Base-by-base conservation (phyloP, 1,284 basidiomycete genomes). In the Takashimella koratensis region DNA sequence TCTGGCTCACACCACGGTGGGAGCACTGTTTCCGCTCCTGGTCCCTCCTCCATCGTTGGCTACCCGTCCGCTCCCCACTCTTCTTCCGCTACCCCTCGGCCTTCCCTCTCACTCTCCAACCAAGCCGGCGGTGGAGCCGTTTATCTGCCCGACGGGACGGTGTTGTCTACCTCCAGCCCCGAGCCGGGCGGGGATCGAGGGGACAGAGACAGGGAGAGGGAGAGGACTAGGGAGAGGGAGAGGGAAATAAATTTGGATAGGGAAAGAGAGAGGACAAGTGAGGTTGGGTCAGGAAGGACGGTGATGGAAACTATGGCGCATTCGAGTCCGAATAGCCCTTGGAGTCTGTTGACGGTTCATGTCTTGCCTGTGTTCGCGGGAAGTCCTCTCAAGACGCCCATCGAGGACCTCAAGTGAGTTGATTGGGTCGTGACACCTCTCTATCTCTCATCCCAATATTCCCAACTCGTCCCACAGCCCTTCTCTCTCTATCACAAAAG, bases 311-410 rank as follows among this genome's bases (percentile, higher is more conserved):
- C 67, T 3, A 52, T 71, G 51, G 63, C 67, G 36, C 65, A 74
- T 62, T 66, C 68, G 26, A 62, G 61, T 49, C 70, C 75, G 1
- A 69, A 56, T 52, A 66, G 63, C 16, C 86, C 89, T 10, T 94
- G 91, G 91, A 82, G 84, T 52, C 79, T 84, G 42, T 77, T 96
- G 20, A 90, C 93, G 67, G 84, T 94, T 22, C 84, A 90, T 68
- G 84, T 96, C 5, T 77, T 97, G 11, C 92, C 92, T 0, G 76
- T 96, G 5, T 96, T 94, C 78, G 96, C 96, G 52, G 88, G 90
- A 43, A 90, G 95, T 66, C 86, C 87, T 2, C 80, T 96, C n/a
- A 82, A 86, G 61, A 83, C 86, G 41, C 87, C 90, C 25, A 90
- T 98, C 64, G 95, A 98, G 76, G 91, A 95, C 63, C 80, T 98